Percentiles rank a stretch among this genome's conserved stretches.
phyloP scores from a whole-genome alignment of 495 filamentous ascomycete genomes.

The Neurospora sp. region DNA sequence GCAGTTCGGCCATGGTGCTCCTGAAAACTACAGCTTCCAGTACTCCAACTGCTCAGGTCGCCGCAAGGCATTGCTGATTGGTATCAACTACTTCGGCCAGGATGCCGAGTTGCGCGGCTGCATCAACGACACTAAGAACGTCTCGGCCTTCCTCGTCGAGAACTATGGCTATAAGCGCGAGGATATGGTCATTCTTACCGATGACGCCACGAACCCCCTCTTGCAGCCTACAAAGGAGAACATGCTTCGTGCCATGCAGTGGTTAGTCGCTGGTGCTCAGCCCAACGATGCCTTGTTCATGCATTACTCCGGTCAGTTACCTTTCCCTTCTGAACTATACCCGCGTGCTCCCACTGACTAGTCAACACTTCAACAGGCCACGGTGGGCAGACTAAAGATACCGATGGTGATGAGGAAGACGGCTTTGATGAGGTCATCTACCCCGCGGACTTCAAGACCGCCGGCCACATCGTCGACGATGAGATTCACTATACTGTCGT shows the following conservation, averaged over 20 bases:
- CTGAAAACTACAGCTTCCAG: conserved; percentile 51
- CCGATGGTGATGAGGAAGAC: conserved; percentile 73
- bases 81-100: conserved; percentile 91
- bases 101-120: conserved; percentile 77
- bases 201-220: conserved; percentile 34
- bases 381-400: conserved; percentile 36
- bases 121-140: conserved; percentile 92
- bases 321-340: not conserved
- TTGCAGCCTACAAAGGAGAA: conserved; percentile 38
- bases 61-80: conserved; percentile 81
- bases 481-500: conserved; percentile 92
- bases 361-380: conserved; percentile 21
- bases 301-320: conserved; percentile 53
- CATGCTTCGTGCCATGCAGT: conserved; percentile 39
- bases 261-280: conserved; percentile 35
- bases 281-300: conserved; percentile 42
- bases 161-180: conserved; percentile 53
- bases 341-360: not conserved
- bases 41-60: conserved; percentile 82
- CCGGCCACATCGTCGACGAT: conserved; percentile 92
- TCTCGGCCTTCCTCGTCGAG: conserved; percentile 73
- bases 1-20: conserved; percentile 39
- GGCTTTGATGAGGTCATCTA: conserved; percentile 96
- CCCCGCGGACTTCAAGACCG: conserved; percentile 81
- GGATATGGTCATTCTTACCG: conserved; percentile 43